Base-by-base conservation (phyloP, 1,284 basidiomycete species). In the Sanghuangporus baumii region DNA sequence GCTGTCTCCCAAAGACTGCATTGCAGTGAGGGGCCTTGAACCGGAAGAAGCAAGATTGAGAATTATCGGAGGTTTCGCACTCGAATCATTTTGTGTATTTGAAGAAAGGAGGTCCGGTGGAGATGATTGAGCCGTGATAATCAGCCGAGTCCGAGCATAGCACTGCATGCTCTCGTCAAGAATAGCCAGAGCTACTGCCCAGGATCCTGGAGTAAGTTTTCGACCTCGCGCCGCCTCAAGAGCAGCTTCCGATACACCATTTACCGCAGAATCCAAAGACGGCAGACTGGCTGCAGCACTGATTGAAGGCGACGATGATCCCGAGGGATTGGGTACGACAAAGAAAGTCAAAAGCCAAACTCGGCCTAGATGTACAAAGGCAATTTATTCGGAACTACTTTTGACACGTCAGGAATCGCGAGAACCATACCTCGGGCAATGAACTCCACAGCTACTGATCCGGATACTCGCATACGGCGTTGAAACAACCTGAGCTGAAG, bases 401-500 rank as follows among this genome's bases (percentile, higher is more conserved):
- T 26, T 59, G 14, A 6, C 14, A 55, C 43, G 6, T 14, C 57
- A 20, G 11, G 46, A 50, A 54, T 31, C 16, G 54, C 9, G 48
- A 26, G 38, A 23, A 47, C 69, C 78, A n/a, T 66, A 86, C 88
- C 83, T 78, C 83, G 76, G 1, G 85, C 86, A 61, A 90, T 85
- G 66, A 89, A 89, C 64, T 90, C 86, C 6, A 87, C 69, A 0
- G 67, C 68, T 37, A 89, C 79, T 12, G 74, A 66, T 57, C 80
- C 79, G 20, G 81, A 78, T 14, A 89, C 79, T n/a, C 82, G 75
- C 87, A 91, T 87, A 6, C 89, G 78, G 68, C 83, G 85, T 70
- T 88, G 86, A 72, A 89, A 90, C 56, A 82, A 75, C 5, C 78
- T 75, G n/a, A 89, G 76, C 20, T 76, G 76, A 61, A 88, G 77